These are phyloP conservation scores for Taiozyma sp. DNA, from an alignment of 1,139 yeast genomes.

Conservation along the genomic window DNA sequence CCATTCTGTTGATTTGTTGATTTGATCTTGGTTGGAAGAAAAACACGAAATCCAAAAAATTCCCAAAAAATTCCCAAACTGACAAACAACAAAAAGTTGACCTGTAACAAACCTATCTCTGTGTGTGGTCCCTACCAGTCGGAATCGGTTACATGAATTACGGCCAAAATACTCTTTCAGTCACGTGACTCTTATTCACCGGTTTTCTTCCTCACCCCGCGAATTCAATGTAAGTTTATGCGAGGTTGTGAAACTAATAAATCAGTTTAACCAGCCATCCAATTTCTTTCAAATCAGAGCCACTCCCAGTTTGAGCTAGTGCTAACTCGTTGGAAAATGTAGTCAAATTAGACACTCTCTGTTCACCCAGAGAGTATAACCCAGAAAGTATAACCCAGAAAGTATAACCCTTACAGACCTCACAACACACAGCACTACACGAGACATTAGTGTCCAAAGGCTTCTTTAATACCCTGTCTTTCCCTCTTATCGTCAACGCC, in stretches of 20 bases:
- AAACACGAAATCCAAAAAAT: background rate
- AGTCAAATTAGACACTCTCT: background rate
- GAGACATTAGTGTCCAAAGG: background rate
- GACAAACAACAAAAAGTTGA: background rate
- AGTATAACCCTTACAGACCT: background rate
- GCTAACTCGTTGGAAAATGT: background rate
- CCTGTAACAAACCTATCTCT: background rate
- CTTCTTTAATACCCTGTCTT: background rate
- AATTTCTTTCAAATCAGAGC: background rate
- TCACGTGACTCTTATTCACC: background rate
- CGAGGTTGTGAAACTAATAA: background rate
- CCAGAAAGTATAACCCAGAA: background rate
- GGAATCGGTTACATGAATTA: background rate
- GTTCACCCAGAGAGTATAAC: background rate
- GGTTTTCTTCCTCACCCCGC: background rate
- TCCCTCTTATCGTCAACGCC: background rate
- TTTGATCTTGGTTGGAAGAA: background rate
- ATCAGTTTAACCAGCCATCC: background rate
- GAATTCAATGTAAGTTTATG: background rate
- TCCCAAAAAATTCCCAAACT: background rate
- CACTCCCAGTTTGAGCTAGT: background rate
- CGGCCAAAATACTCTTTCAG: background rate
- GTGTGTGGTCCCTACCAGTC: background rate
- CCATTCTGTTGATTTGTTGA: constrained; percentile 8
- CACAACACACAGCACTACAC: background rate